Base-by-base conservation (phyloP, 1,284 basidiomycete species). In the Rhodotorula sp. region DNA sequence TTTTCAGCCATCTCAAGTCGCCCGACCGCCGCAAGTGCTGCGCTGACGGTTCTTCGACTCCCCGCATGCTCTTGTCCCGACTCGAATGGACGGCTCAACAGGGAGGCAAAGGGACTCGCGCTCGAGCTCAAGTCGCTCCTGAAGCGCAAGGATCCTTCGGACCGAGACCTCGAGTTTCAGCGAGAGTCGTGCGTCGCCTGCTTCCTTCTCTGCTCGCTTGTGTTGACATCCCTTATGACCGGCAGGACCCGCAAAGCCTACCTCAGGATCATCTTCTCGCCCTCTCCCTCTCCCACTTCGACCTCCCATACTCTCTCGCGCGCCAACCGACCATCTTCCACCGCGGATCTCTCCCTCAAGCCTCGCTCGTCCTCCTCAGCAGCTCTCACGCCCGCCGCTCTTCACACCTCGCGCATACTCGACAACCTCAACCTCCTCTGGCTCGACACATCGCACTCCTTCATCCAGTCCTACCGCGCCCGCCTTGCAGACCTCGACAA, bases 371-470 rank as follows among this genome's bases (percentile, higher is more conserved):
- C 57, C 85, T 88, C 68, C 83, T 94, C 20, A 20, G 44, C 37
- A 28, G 50, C 58, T n/a, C 40, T 64, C 24, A n/a, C 22, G 40
- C 15, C 30, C 59, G 6, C 31, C 48, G 4, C 40, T 34, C 40
- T 28, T 13, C 63, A 30, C 57, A n/a, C 20, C 24, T 8, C 47
- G 3, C 61, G 34, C 65, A 61, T 18, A 24, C 63, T 65, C 56
- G 69, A 77, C 34, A 89, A 90, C 80, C 86, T 88, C 54, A 91
- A 94, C 56, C 86, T 88, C 65, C 84, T 96, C 16, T 96, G 94
- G 93, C 89, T 93, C 85, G 88, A 92, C 76, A 95, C 93, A 0
- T 91, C 91, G 28, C 91, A 97, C 81, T 84, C 86, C 50, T 86
- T 94, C 80, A 96, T 97, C 75, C 83, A 88, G 34, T 83, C 86